Conservation (phyloP, 352 stramenopile genomes). For the Phytopythium boreale region DNA sequence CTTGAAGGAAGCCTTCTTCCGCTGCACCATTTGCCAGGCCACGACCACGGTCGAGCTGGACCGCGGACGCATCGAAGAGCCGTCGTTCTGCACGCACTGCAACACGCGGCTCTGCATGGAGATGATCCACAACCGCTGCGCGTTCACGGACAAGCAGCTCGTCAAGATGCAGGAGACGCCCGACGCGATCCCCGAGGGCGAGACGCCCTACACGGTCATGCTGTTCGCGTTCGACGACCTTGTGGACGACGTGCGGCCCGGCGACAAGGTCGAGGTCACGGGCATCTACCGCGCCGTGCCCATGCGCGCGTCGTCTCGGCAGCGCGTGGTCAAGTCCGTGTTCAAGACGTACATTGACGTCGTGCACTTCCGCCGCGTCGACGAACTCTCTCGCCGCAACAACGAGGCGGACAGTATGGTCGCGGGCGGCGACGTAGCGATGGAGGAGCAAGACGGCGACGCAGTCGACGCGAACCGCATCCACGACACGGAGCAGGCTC, state of each 20-base stretch:
- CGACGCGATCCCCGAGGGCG: conserved; percentile 96
- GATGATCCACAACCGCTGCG: conserved; percentile 97
- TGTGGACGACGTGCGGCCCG: conserved; percentile 95
- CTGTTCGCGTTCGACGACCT: conserved; percentile 99
- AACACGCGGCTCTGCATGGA: conserved; percentile 91
- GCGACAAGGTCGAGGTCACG: conserved; percentile 96
- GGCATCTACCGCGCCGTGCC: conserved; percentile 97
- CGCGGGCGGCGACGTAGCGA: conserved; percentile 32
- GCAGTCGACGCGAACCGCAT: conserved; percentile 40
- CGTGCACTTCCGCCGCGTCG: conserved; percentile 95
- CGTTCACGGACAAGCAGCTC: conserved; percentile 99
- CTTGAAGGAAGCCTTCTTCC: conserved; percentile 97
- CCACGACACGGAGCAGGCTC: conserved; percentile 46
- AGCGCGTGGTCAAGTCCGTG: conserved; percentile 94
- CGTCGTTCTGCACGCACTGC: conserved; percentile 87
- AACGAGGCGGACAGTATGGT: conserved; percentile 15
- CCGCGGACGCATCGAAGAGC: conserved; percentile 95
- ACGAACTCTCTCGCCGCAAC: conserved; percentile 59
- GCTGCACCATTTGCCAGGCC: conserved; percentile 92
- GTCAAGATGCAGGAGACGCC: conserved; percentile 98
- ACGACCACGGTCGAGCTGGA: conserved; percentile 92
- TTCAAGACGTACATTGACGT: conserved; percentile 99
- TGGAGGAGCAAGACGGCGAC: conserved; percentile 24
- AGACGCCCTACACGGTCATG: conserved; percentile 97
- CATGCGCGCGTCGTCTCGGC: conserved; percentile 91